phyloP scores from a whole-genome alignment of 78 protist species.

The Isochrysis galbana region DNA sequence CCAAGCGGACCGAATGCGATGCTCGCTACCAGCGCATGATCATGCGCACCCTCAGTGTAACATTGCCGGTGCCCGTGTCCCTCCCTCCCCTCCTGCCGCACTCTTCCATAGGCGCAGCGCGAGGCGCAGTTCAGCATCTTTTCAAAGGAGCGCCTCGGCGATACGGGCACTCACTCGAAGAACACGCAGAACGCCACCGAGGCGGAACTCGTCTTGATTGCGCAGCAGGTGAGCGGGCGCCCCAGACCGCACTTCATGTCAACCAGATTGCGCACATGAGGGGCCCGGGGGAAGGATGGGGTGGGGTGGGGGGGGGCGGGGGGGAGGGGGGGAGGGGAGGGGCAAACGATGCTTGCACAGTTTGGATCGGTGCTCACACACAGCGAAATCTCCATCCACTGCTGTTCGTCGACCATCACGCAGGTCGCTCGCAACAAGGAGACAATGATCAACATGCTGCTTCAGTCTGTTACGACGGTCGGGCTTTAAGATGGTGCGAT shows the following conservation, averaged over 20 bases:
- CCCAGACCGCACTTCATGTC: neutral
- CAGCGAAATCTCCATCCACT: neutral
- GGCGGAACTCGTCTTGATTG: neutral
- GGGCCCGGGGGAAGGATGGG: no score
- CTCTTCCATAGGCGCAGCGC: neutral
- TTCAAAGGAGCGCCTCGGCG: neutral
- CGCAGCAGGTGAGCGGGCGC: neutral
- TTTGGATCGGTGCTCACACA: no score
- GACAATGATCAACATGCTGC: neutral
- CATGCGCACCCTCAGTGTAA: no score
- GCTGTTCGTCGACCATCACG: neutral
- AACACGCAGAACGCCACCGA: neutral
- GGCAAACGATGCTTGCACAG: no score
- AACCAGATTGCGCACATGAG: no score
- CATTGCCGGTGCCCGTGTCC: no score
- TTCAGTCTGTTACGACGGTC: neutral
- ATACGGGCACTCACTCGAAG: neutral
- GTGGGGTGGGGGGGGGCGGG: no score
- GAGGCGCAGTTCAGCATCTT: neutral
- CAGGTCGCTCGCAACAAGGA: neutral
- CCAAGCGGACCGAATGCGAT: no score
- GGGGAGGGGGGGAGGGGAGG: no score
- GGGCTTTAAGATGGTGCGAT: neutral
- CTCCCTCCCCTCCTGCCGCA: neutral
- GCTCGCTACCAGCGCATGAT: no score